A percentile compares a stretch with the other conserved stretches of the same genome.
Evolutionary conservation across 306 rosid genomes (phyloP).

Genomic region (Trifolium subterraneum): DNA sequence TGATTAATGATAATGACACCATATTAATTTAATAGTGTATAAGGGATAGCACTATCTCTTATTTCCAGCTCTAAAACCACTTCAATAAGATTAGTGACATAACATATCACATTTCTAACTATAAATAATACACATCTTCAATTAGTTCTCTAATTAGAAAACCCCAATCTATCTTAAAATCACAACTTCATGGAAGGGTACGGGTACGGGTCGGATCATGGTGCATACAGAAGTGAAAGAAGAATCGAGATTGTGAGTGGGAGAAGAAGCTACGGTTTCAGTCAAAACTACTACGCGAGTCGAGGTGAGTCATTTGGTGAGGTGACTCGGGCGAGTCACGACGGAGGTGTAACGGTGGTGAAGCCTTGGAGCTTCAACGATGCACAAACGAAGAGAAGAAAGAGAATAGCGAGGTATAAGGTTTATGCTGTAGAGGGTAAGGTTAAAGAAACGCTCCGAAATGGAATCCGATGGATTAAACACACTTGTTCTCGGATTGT

Average conservation of each 20-base stretch:
- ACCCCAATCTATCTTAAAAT: constrained; percentile 33
- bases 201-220: constrained; percentile 49
- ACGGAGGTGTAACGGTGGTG: constrained; percentile 36
- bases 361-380: constrained; percentile 66
- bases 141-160: constrained; percentile 22
- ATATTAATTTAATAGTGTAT: constrained; percentile 22
- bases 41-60: constrained; percentile 4
- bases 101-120: constrained; percentile 28
- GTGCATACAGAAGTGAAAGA: constrained; percentile 41
- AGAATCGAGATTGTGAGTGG: constrained; percentile 75
- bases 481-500: constrained; percentile 73
- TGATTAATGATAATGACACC: neutral
- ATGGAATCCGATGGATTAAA: constrained; percentile 78
- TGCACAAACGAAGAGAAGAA: constrained; percentile 67
- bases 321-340: constrained; percentile 39
- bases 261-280: constrained; percentile 53
- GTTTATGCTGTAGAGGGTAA: constrained; percentile 70
- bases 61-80: constrained; percentile 24
- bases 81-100: constrained; percentile 5
- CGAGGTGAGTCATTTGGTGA: neutral
- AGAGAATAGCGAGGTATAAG: constrained; percentile 73
- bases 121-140: neutral
- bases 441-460: constrained; percentile 65
- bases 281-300: constrained; percentile 17
- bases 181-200: constrained; percentile 48